phyloP scores from a whole-genome alignment of 345 rosid genomes.

The Dimocarpus longan region DNA sequence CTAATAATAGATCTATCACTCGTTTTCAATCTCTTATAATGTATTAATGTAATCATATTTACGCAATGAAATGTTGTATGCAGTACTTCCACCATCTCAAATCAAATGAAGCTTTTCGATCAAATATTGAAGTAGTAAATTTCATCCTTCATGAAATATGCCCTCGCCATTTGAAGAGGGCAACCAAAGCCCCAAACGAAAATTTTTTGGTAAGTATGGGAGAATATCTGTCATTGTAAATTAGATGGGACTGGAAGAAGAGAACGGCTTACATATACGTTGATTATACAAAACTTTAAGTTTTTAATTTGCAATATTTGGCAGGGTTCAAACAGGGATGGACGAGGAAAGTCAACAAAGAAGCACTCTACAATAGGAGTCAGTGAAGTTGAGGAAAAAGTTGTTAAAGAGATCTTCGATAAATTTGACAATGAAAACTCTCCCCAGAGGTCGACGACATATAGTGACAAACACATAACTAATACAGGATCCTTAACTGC shows the following conservation, averaged over 20 bases:
- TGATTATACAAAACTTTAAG: background rate
- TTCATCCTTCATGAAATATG: background rate
- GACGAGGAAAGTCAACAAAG: background rate
- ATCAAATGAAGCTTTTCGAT: background rate
- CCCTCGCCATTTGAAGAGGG: background rate
- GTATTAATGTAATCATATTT: too few species aligned
- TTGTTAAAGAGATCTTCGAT: background rate
- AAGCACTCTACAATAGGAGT: background rate
- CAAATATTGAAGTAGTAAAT: background rate
- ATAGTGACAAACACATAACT: too few species aligned
- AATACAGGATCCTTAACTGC: too few species aligned
- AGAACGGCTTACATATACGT: too few species aligned
- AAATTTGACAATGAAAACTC: background rate
- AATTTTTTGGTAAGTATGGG: background rate
- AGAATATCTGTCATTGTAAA: background rate
- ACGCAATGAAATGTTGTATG: background rate
- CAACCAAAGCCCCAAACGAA: background rate
- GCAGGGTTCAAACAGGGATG: background rate
- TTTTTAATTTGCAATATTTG: too few species aligned
- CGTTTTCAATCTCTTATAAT: too few species aligned
- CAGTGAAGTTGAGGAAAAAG: background rate
- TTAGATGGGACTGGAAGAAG: background rate
- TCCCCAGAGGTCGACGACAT: too few species aligned
- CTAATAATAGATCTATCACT: too few species aligned
- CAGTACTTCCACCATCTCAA: background rate